phyloP scores from a whole-genome alignment of 129 eudicot species.

The Glebionis coronaria region DNA sequence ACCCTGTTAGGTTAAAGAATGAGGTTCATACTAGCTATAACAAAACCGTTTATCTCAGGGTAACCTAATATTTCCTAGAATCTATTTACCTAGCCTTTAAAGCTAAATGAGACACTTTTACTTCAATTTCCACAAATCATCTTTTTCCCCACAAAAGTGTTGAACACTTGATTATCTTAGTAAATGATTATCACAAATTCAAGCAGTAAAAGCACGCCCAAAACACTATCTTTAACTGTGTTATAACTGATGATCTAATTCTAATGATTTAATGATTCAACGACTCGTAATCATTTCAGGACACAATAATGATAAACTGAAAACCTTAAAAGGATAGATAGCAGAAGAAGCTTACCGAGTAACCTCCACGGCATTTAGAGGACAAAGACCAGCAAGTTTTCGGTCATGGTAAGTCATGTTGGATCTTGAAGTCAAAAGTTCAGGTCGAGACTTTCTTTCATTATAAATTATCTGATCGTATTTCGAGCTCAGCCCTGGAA shows the following conservation, averaged over 20 bases:
- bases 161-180: neutral
- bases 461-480: constrained; percentile 61
- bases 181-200: too few species aligned
- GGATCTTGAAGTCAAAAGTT: constrained; percentile 86
- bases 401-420: constrained; percentile 89
- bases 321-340: neutral
- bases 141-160: neutral
- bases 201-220: too few species aligned
- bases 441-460: constrained; percentile 69
- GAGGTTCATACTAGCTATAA: too few species aligned
- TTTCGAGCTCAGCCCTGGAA: constrained; percentile 72
- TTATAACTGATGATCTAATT: neutral
- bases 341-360: constrained; percentile 44
- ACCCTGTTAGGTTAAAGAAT: too few species aligned
- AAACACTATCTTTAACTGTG: neutral
- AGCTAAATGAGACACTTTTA: neutral
- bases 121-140: neutral
- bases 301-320: neutral
- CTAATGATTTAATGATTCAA: neutral
- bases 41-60: too few species aligned
- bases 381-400: constrained; percentile 91
- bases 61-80: too few species aligned
- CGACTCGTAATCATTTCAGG: neutral
- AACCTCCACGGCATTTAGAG: constrained; percentile 85
- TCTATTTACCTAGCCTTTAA: neutral